Conservation (phyloP, 1,284 basidiomycete genomes). For the Trichosporon asahii region DNA sequence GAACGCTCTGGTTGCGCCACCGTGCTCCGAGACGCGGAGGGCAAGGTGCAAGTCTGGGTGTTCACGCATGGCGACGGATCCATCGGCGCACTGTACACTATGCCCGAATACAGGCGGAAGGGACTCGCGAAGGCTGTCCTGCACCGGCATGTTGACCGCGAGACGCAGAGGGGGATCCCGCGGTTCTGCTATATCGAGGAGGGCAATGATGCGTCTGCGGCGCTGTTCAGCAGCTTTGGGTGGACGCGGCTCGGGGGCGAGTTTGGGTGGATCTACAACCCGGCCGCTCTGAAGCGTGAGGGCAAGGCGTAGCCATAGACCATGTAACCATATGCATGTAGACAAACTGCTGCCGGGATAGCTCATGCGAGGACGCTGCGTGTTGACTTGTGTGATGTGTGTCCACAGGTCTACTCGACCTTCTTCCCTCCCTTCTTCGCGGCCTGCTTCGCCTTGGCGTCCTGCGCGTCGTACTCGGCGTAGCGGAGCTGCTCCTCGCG, state of each 20-base stretch:
- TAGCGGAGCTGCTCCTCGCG: background rate
- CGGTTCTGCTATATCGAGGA: conserved; percentile 23
- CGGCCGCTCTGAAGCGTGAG: background rate
- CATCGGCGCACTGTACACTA: conserved; percentile 32
- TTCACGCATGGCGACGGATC: conserved; percentile 30
- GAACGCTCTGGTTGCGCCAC: conserved; percentile 20
- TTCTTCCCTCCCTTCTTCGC: background rate
- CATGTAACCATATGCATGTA: background rate
- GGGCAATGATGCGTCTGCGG: conserved; percentile 24
- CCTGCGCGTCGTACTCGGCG: background rate
- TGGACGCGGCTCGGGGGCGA: conserved; percentile 14
- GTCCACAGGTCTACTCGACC: background rate
- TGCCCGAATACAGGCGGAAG: conserved; percentile 24
- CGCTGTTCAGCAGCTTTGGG: conserved; percentile 27
- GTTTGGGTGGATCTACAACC: background rate
- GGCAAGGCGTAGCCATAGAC: background rate
- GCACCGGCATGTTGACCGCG: conserved; percentile 15
- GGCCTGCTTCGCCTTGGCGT: background rate
- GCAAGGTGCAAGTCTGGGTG: conserved; percentile 22
- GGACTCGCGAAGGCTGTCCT: conserved; percentile 33
- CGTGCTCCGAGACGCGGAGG: conserved; percentile 14
- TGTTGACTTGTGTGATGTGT: no score
- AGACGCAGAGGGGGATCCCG: conserved; percentile 1
- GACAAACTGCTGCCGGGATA: no score
- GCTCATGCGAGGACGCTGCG: no score